These are phyloP conservation scores for Saitoella complicata DNA, from an alignment of 805 yeast species.

Conservation along the genomic window DNA sequence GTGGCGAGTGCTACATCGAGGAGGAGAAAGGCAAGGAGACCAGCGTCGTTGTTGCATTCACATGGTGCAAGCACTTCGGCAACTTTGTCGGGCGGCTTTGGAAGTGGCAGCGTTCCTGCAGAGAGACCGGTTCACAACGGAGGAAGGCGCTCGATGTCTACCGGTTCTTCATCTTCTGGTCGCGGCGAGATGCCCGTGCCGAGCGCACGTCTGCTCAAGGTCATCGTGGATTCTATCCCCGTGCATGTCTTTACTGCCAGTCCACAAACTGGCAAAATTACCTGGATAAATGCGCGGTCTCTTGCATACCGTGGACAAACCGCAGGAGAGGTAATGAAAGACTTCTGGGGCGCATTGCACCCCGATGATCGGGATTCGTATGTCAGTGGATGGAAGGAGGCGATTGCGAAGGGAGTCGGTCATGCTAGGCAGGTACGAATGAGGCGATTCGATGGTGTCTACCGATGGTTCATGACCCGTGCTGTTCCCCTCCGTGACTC, in stretches of 20 bases:
- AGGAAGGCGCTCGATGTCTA: too few species aligned
- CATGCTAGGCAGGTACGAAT: constrained; percentile 16
- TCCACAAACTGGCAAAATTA: constrained; percentile 17
- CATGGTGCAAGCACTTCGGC: too few species aligned
- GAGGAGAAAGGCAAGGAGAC: too few species aligned
- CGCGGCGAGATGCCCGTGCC: constrained; percentile 4
- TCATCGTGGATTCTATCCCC: constrained; percentile 21
- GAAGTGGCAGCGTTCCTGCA: too few species aligned
- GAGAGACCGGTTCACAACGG: too few species aligned
- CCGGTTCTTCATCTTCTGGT: too few species aligned
- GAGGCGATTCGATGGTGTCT: constrained; percentile 19
- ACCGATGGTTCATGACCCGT: constrained; percentile 18
- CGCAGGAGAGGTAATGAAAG: constrained; percentile 12
- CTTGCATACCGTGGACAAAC: constrained; percentile 19
- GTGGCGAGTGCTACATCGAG: too few species aligned
- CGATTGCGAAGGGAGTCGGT: constrained; percentile 18
- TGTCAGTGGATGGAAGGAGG: constrained; percentile 15
- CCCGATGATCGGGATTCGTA: constrained; percentile 18
- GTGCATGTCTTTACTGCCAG: constrained; percentile 21
- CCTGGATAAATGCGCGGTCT: constrained; percentile 21
- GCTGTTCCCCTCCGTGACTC: constrained; percentile 19
- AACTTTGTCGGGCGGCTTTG: too few species aligned
- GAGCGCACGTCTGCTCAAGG: constrained; percentile 14
- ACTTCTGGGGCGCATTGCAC: constrained; percentile 11
- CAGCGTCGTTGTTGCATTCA: too few species aligned